Conservation (phyloP, 345 rosid species). For the Physaria fendleri region DNA sequence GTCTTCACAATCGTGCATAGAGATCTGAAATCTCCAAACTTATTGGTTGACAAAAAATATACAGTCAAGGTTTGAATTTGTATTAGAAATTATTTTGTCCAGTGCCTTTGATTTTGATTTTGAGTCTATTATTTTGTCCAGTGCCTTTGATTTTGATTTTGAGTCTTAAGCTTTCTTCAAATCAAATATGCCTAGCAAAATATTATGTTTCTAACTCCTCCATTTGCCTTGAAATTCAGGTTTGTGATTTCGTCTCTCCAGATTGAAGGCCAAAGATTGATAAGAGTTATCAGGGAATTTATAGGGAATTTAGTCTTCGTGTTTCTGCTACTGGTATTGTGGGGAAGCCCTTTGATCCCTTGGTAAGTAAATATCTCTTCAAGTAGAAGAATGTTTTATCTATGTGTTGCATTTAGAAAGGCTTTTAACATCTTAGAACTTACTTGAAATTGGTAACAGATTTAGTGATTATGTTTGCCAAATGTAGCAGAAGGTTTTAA, state of each 20-base stretch:
- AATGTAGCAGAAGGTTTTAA: neutral
- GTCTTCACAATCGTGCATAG: slow-evolving; percentile 96
- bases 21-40: slow-evolving; percentile 96
- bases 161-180: neutral
- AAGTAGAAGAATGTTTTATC: neutral
- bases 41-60: slow-evolving; percentile 92
- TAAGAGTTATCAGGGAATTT: slow-evolving; percentile 85
- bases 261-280: slow-evolving; percentile 87
- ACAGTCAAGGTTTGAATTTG: slow-evolving; percentile 59
- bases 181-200: neutral
- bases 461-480: neutral
- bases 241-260: slow-evolving; percentile 97
- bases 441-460: neutral
- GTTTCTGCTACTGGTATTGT: slow-evolving; percentile 67
- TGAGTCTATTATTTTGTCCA: neutral
- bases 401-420: neutral
- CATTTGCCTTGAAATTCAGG: slow-evolving; percentile 39
- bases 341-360: slow-evolving; percentile 85
- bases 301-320: slow-evolving; percentile 72
- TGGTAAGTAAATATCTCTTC: slow-evolving; percentile 36
- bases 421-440: too few species aligned
- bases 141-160: neutral
- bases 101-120: neutral
- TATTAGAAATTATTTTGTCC: neutral
- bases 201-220: neutral